phyloP scores from a whole-genome alignment of 768 basidiomycete species.

The Macrocybe gigantea region DNA sequence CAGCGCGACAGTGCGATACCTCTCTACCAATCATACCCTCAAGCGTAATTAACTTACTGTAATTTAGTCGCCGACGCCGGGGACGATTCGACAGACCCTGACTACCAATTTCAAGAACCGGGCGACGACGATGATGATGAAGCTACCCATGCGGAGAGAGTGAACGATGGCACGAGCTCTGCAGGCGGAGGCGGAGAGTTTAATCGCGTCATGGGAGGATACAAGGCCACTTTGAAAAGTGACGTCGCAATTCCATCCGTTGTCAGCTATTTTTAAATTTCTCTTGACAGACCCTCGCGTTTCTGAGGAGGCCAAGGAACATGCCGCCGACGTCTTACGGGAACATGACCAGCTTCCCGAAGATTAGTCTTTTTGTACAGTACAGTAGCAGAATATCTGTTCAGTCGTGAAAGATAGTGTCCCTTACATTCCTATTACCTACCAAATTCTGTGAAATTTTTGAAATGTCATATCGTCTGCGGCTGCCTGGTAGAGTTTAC shows the following conservation, averaged over 20 bases:
- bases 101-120: not conserved
- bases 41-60: too few relatives aligned
- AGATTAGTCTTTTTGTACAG: too few relatives aligned
- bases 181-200: not conserved
- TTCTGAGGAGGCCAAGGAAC: constrained; percentile 13
- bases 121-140: not conserved
- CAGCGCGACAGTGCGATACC: too few relatives aligned
- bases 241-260: not conserved
- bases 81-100: too few relatives aligned
- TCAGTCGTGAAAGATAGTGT: too few relatives aligned
- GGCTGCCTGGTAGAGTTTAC: too few relatives aligned
- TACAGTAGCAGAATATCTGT: too few relatives aligned
- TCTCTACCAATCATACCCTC: too few relatives aligned
- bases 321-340: constrained; percentile 9
- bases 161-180: constrained; percentile 6
- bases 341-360: constrained; percentile 3
- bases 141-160: constrained; percentile 2
- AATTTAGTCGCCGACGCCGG: too few relatives aligned
- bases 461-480: too few relatives aligned
- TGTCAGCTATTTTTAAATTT: not conserved
- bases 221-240: constrained; percentile 26
- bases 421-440: too few relatives aligned
- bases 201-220: constrained; percentile 18
- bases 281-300: constrained; percentile 9
- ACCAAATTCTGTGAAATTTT: too few relatives aligned